Base-by-base conservation (phyloP, 257 asterid species). In the Solanum pennellii region DNA sequence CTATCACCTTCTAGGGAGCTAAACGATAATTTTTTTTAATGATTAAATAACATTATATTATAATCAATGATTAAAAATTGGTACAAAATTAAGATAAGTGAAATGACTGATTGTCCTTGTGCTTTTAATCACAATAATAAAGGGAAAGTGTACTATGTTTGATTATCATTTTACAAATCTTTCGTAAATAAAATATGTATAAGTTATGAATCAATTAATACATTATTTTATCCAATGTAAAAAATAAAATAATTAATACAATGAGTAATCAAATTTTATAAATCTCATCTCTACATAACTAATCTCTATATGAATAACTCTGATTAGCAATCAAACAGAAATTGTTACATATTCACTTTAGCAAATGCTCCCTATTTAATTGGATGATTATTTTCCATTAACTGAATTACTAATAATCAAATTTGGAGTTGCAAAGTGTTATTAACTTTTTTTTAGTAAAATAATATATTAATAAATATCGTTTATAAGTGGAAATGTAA, bases 1-100 rank as follows among this genome's bases (percentile, higher is more conserved):
- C 65, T 86, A 13, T 72, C 90, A 86, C 84, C 62, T 87, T 27
- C 82, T 56, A 37, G 37, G n/a, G 29, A 60, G 84, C 25, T 8
- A 21, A 35, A 5, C 35, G 68, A 56, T 72, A 37, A 11, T 14
- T 47, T 47, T 0, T 45, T 66, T 47, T 77, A 44, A n/a, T n/a
- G n/a, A 12, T 27, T 14, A 69, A 69, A 23, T 33, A 65, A 44
- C 27, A 49, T 87, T 15, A 15, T n/a, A 49, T 87, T 12, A 15
- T 23, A 52, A 33, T 25, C 10, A 60, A 80, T 27, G 72, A 41
- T 15, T 44, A 14, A 42, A 76, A 75, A n/a, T 42, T 7, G 14
- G 23, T 2, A 76, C 37, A 76, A n/a, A 7, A 76, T 25, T 42
- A 13, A 42, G 59, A 76, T 76, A 76, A 41, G 59, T 75, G 33